Conservation (phyloP, 108 stramenopile genomes). For the Cyclotella sp. region DNA sequence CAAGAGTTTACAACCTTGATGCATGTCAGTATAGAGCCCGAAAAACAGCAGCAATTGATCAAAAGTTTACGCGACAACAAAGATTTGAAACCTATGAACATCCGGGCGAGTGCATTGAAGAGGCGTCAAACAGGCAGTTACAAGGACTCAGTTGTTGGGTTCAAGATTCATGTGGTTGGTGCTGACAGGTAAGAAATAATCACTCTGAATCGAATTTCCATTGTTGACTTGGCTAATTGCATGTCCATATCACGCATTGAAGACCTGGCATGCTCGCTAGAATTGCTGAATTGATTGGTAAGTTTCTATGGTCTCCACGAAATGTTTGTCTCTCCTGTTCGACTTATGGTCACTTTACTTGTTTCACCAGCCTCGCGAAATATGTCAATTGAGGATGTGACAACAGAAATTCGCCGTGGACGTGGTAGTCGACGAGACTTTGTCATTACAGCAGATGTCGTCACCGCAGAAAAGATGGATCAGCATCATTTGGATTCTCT, state of each 20-base stretch:
- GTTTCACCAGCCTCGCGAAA: conserved; percentile 44
- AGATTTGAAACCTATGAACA: conserved; percentile 58
- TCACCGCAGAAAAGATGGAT: conserved; percentile 56
- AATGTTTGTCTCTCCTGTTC: not conserved
- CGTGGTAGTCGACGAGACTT: conserved; percentile 62
- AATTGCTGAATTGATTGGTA: conserved; percentile 65
- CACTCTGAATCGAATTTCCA: not conserved
- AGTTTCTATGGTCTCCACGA: not conserved
- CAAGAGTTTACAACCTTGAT: conserved; percentile 85
- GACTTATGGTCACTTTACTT: not conserved
- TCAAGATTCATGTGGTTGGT: conserved; percentile 84
- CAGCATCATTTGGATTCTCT: conserved; percentile 57
- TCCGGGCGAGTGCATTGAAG: conserved; percentile 61
- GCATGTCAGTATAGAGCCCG: conserved; percentile 80
- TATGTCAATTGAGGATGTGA: conserved; percentile 79
- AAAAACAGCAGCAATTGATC: conserved; percentile 43
- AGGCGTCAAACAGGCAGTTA: conserved; percentile 57
- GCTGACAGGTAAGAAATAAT: conserved; percentile 66
- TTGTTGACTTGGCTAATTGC: not conserved
- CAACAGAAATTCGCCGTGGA: conserved; percentile 67
- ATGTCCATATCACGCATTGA: not conserved
- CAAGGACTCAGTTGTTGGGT: conserved; percentile 60
- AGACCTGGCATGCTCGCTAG: conserved; percentile 87
- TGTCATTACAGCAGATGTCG: conserved; percentile 68
- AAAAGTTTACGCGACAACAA: conserved; percentile 45